Conservation (phyloP, 768 basidiomycete genomes). For the Auricularia sp. region DNA sequence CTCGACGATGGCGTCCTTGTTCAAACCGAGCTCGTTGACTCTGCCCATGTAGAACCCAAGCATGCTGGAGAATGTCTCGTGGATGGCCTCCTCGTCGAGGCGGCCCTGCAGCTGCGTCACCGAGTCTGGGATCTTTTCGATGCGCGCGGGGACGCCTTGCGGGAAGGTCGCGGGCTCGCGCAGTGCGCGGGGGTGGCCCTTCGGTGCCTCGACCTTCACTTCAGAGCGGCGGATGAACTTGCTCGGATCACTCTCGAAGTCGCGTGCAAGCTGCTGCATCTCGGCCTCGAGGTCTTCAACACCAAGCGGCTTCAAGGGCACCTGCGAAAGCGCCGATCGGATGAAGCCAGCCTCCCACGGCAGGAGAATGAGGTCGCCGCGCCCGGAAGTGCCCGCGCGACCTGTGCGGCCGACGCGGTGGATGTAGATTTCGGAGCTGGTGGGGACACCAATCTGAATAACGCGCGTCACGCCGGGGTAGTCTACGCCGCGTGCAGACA, state of each 20-base stretch:
- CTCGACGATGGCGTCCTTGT: slow-evolving; percentile 35
- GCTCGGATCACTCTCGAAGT: slow-evolving; percentile 37
- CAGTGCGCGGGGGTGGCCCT: not conserved
- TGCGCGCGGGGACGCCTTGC: slow-evolving; percentile 10
- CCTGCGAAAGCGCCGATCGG: slow-evolving; percentile 45
- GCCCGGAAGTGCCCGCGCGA: slow-evolving; percentile 47
- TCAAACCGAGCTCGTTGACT: slow-evolving; percentile 35
- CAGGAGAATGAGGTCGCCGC: slow-evolving; percentile 70
- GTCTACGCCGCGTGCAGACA: slow-evolving; percentile 82
- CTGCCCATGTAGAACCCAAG: slow-evolving; percentile 64
- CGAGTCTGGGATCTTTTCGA: slow-evolving; percentile 14
- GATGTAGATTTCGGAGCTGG: slow-evolving; percentile 59
- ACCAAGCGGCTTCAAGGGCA: slow-evolving; percentile 59
- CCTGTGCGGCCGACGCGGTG: slow-evolving; percentile 84
- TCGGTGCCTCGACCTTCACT: not conserved
- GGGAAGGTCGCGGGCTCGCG: slow-evolving; percentile 9
- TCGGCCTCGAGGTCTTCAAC: slow-evolving; percentile 36
- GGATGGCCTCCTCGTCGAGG: slow-evolving; percentile 40
- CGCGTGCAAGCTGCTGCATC: slow-evolving; percentile 34
- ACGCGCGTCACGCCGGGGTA: slow-evolving; percentile 84
- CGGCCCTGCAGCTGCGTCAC: slow-evolving; percentile 8
- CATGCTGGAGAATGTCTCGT: slow-evolving; percentile 52
- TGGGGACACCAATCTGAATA: slow-evolving; percentile 82
- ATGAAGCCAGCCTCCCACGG: slow-evolving; percentile 72
- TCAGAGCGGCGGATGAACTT: slow-evolving; percentile 19